Evolutionary conservation across 768 basidiomycete species (phyloP).

Genomic region (Dioszegia aurantiaca): DNA sequence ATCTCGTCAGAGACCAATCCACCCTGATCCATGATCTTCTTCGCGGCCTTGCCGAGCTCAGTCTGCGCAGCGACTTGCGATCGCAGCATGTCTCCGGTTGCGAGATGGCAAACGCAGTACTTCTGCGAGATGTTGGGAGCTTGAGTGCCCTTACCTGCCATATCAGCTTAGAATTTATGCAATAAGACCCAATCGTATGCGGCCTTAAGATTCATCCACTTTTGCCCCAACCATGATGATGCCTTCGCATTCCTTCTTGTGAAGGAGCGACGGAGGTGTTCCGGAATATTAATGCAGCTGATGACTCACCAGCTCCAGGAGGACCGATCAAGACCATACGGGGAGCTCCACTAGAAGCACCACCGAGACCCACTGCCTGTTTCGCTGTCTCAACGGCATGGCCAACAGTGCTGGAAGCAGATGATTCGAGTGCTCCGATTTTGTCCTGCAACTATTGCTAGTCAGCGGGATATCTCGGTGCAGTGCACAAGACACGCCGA

Average conservation of each 20-base stretch:
- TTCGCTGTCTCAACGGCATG: slow-evolving; percentile 55
- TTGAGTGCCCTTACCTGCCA: slow-evolving; percentile 92
- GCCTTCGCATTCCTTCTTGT: too few species aligned
- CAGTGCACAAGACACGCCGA: too few species aligned
- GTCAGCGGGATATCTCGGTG: background rate
- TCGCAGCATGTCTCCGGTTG: slow-evolving; percentile 97
- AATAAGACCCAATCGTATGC: too few species aligned
- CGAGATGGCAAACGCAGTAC: slow-evolving; percentile 96
- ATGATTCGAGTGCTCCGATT: slow-evolving; percentile 73
- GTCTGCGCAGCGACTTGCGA: slow-evolving; percentile 88
- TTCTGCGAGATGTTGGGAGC: slow-evolving; percentile 86
- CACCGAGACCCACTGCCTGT: slow-evolving; percentile 53
- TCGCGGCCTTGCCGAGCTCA: slow-evolving; percentile 80
- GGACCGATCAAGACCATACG: slow-evolving; percentile 92
- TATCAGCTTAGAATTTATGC: too few species aligned
- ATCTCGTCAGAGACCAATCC: slow-evolving; percentile 95
- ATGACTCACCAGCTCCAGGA: slow-evolving; percentile 81
- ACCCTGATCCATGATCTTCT: slow-evolving; percentile 96
- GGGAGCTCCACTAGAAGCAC: slow-evolving; percentile 60
- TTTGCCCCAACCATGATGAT: too few species aligned
- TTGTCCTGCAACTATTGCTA: slow-evolving; percentile 69
- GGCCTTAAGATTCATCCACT: too few species aligned
- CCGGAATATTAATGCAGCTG: too few species aligned
- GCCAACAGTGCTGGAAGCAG: slow-evolving; percentile 49
- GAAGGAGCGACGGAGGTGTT: too few species aligned